Base-by-base conservation (phyloP, 768 basidiomycete species). In the Pleurotus tuoliensis region DNA sequence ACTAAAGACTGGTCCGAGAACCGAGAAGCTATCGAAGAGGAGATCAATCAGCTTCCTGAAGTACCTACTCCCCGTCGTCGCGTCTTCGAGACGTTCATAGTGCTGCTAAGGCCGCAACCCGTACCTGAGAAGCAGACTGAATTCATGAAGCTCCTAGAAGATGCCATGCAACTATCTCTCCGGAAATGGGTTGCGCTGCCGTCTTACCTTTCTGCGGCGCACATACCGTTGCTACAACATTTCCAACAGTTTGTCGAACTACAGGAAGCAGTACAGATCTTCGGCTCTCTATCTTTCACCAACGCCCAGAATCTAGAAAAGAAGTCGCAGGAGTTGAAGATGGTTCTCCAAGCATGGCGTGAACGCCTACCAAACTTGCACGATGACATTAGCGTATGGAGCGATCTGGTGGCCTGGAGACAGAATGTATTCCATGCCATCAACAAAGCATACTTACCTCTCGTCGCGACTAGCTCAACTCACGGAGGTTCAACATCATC, bases 241-340 rank as follows among this genome's bases (percentile, higher is more conserved):
- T 99, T 98, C 78, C 97, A 99, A 69, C 97, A 98, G 69, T 97
- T 97, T 62, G 95, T 99, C 40, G 97, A 99, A 71, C 80, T 99
- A 4, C 90, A 93, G 66, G 97, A 99, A 72, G 94, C 97, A 13
- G 88, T 91, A 44, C 89, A 92, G 59, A 97, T 99, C 24, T 98
- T 98, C 63, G 88, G 89, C 11, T 93, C 90, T 12, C 79, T 99
- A 18, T 87, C 90, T 0, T 82, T 83, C 55, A 98, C 97, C 3
- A 97, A 78, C 55, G 87, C 88, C 0, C 79, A 80, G 66, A 99
- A 98, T 66, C 74, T 98, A 59, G 96, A 98, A 71, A 90, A 93
- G 74, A 92, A 95, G 63, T 96, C 95, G 0, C 87, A 87, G 1
- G 97, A 99, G 67, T 78, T 98, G 61, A 99, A 98, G 74, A 88